Evolutionary conservation across 2,329 filamentous ascomycete genomes (phyloP), one percentile per base, ranked within the genome.

Genomic region (Teratosphaeria gauchensis): DNA sequence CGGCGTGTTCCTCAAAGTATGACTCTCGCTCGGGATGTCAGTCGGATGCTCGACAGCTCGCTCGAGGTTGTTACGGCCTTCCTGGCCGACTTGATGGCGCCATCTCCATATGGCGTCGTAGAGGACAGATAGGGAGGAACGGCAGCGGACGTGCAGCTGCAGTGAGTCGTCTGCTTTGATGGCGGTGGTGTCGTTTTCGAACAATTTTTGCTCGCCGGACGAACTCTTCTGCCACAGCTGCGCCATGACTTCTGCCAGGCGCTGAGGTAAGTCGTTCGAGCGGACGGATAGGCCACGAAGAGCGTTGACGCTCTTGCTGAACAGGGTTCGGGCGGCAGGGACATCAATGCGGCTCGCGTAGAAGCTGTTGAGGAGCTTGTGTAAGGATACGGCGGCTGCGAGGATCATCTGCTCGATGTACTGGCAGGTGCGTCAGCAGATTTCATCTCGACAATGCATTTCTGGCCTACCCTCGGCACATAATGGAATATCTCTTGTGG

Each of bases 51-150:
- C 91, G 61, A 91, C 83, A 64, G 89, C 90, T 75, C 72, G 71
- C 46, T 79, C 77, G 51, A 81, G 76, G 58, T 77, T 76, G 57
- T 77, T 75, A 16, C 71, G 71, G 21, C 75, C 74, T 48, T 73
- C 75, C 61, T 75, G 74, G 46, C 78, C 76, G 42, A 81, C 90
- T 70, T 92, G 88, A 70, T 90, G 87, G 65, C 89, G 82, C 89
- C 89, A 94, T 62, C 89, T 82, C 89, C 89, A 92, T 55, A 91
- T 88, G 12, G 87, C 89, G 73, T 94, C 89, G 68, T 89, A 92
- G 1, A 94, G 85, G 14, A 92, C 81, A 71, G 87, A 91, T 85
- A 92, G 90, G 72, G 88, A 92, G 78, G 90, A 89, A 28, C 89
- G 81, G 66, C 88, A 91, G 55, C 89, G 83, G n/a, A 92, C 87